phyloP scores from a whole-genome alignment of 257 asterid genomes.

The Anisodus tanguticus region DNA sequence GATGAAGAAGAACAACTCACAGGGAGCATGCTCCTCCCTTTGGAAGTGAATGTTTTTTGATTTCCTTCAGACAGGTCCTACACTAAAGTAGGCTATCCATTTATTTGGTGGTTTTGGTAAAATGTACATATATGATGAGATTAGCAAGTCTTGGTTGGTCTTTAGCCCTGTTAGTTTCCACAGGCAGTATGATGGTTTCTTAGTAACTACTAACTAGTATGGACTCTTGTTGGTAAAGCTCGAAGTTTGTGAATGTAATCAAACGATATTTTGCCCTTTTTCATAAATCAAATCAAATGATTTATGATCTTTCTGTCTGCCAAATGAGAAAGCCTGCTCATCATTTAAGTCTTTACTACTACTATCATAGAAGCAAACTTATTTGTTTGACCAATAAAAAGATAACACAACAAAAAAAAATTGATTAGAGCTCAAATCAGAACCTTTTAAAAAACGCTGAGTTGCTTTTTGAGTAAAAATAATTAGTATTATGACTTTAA shows the following conservation, averaged over 20 bases:
- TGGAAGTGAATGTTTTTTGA: background rate
- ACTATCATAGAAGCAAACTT: background rate
- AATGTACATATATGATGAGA: background rate
- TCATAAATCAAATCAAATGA: too few species aligned
- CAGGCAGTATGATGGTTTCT: background rate
- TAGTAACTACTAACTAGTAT: background rate
- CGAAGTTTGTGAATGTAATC: background rate
- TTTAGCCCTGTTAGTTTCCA: background rate
- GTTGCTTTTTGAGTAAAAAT: too few species aligned
- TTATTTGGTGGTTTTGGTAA: background rate
- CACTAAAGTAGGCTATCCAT: background rate
- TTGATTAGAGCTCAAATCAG: too few species aligned
- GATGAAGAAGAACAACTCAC: background rate
- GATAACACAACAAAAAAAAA: background rate
- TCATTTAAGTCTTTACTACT: background rate
- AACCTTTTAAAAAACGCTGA: too few species aligned
- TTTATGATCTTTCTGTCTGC: background rate
- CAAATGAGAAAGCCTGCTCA: background rate
- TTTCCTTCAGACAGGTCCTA: too few species aligned
- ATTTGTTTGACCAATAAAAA: background rate
- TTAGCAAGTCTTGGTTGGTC: background rate
- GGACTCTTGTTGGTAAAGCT: background rate
- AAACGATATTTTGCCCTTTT: background rate
- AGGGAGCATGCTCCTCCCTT: background rate
- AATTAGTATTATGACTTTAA: too few species aligned